Percentiles rank a stretch among this genome's conserved stretches.
Evolutionary conservation across 2,329 filamentous ascomycete species (phyloP).

Genomic region (Aspergillus arachidicola): DNA sequence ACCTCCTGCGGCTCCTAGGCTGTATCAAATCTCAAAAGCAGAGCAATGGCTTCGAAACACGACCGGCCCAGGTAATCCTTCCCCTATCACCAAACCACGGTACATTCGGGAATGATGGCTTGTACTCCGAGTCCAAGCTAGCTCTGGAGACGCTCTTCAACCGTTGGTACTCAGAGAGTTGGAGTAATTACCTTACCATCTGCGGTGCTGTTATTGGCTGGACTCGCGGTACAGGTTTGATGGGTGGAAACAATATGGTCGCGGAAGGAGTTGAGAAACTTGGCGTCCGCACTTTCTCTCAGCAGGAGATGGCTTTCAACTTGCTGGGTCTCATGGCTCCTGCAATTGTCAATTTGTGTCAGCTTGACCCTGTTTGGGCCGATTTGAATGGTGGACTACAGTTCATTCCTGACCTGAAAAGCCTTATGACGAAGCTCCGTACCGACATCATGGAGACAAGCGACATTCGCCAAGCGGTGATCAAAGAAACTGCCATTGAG

Average conservation of each 20-base stretch:
- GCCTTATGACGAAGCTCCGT: conserved; percentile 88
- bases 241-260: conserved; percentile 97
- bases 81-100: conserved; percentile 97
- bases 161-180: conserved; percentile 96
- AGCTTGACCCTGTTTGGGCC: conserved; percentile 91
- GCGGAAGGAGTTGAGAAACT: conserved; percentile 96
- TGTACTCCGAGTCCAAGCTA: conserved; percentile 98
- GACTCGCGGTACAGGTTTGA: conserved; percentile 97
- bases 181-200: conserved; percentile 96
- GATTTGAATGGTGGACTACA: conserved; percentile 97
- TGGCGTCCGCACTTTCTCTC: conserved; percentile 96
- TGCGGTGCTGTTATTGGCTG: conserved; percentile 98
- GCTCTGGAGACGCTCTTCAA: conserved; percentile 97
- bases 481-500: conserved; percentile 93
- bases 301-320: conserved; percentile 99
- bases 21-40: conserved; percentile 89
- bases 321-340: conserved; percentile 94
- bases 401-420: conserved; percentile 94
- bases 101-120: conserved; percentile 95
- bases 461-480: conserved; percentile 89
- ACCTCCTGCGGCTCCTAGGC: conserved; percentile 87
- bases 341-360: conserved; percentile 90
- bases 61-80: conserved; percentile 93
- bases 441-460: conserved; percentile 95
- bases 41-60: conserved; percentile 85